Conservation (phyloP, 1,284 basidiomycete species). For the Microbotryomycetes sp. region DNA sequence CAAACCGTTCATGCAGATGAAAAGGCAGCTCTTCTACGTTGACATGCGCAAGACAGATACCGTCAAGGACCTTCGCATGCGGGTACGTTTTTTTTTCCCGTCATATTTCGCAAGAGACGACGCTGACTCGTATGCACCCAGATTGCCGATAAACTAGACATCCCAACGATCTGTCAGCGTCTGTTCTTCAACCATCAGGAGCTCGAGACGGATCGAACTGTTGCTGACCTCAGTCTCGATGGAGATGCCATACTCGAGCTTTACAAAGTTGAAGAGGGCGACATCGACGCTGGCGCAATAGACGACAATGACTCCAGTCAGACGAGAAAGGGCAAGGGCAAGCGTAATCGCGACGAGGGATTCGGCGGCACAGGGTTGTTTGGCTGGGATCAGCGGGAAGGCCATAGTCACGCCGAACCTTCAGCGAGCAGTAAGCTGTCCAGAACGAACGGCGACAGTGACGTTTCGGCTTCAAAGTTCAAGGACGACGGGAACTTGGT, state of each 20-base stretch:
- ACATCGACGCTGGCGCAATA: slow-evolving; percentile 49
- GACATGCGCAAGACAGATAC: slow-evolving; percentile 55
- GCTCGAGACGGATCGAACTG: slow-evolving; percentile 56
- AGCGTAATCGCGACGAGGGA: slow-evolving; percentile 53
- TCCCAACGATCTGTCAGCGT: slow-evolving; percentile 65
- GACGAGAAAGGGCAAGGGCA: slow-evolving; percentile 28
- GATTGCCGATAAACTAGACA: slow-evolving; percentile 55
- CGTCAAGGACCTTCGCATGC: slow-evolving; percentile 65
- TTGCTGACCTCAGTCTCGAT: slow-evolving; percentile 54
- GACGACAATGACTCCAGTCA: slow-evolving; percentile 35
- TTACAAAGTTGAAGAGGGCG: slow-evolving; percentile 55
- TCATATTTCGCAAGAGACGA: background rate
- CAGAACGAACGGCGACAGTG: background rate
- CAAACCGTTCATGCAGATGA: background rate
- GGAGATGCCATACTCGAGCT: slow-evolving; percentile 61
- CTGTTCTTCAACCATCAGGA: slow-evolving; percentile 57
- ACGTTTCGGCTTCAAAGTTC: background rate
- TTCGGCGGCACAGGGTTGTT: slow-evolving; percentile 64
- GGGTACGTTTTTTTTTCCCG: slow-evolving; percentile 45
- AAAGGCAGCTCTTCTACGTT: slow-evolving; percentile 4
- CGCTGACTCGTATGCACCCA: slow-evolving; percentile 21
- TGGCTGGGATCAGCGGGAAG: slow-evolving; percentile 3
- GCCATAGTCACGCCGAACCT: background rate
- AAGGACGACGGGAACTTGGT: background rate
- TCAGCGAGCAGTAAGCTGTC: background rate